Conservation (phyloP, 2,329 filamentous ascomycete genomes). For the Aureobasidium lini region DNA sequence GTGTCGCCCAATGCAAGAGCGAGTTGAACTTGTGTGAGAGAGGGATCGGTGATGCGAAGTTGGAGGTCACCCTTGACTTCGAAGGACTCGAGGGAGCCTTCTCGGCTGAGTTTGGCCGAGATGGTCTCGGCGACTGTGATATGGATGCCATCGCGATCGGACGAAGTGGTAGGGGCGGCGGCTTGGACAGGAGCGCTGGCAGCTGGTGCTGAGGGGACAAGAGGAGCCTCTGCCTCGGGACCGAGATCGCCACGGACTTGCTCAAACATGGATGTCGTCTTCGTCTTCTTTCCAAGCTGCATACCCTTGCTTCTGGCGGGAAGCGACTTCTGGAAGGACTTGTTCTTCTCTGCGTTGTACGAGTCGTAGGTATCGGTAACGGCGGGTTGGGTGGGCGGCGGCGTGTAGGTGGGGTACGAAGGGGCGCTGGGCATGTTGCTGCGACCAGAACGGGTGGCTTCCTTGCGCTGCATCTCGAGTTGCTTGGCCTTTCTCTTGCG, state of each 20-base stretch:
- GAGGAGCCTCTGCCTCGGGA: conserved; percentile 69
- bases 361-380: conserved; percentile 80
- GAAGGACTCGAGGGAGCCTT: conserved; percentile 79
- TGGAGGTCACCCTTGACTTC: conserved; percentile 88
- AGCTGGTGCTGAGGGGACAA: conserved; percentile 51
- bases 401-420: conserved; percentile 81
- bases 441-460: conserved; percentile 59
- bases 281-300: conserved; percentile 98
- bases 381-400: conserved; percentile 65
- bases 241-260: conserved; percentile 87
- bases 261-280: conserved; percentile 95
- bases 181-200: conserved; percentile 43
- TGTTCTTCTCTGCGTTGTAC: conserved; percentile 97
- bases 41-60: conserved; percentile 79
- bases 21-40: conserved; percentile 86
- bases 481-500: conserved; percentile 98
- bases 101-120: conserved; percentile 77
- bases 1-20: conserved; percentile 67
- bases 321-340: conserved; percentile 65
- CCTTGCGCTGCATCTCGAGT: conserved; percentile 96
- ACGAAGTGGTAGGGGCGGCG: conserved; percentile 45
- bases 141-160: conserved; percentile 70
- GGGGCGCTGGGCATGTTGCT: conserved; percentile 58
- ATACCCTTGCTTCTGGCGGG: conserved; percentile 87
- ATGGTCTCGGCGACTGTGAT: conserved; percentile 86